These are phyloP conservation scores for Amaranthus cruentus DNA, from an alignment of 148 eudicot species.

Conservation along the genomic window DNA sequence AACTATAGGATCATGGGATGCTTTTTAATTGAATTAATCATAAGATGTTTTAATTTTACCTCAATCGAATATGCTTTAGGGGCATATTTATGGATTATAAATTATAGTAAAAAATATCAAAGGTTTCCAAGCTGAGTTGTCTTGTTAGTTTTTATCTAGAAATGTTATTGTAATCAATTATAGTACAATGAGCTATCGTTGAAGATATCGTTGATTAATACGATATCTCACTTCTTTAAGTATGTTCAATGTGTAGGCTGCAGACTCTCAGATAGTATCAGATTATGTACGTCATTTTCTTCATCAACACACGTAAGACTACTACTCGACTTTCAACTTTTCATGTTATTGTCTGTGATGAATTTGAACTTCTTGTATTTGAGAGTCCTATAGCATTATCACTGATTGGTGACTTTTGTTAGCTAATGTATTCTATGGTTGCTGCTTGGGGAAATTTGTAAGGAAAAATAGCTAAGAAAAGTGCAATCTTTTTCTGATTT, in stretches of 20 bases:
- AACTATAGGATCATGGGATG: not conserved
- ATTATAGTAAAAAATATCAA: not conserved
- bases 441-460: too few relatives aligned
- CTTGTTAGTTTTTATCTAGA: not conserved
- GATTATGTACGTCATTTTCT: slow-evolving; percentile 96
- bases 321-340: slow-evolving; percentile 1
- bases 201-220: not conserved
- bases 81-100: not conserved
- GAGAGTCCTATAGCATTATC: not conserved
- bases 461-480: too few relatives aligned
- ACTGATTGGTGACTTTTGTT: not conserved
- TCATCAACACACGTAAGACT: slow-evolving; percentile 92
- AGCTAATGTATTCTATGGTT: not conserved
- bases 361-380: not conserved
- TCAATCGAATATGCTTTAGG: not conserved
- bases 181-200: not conserved
- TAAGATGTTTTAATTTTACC: too few relatives aligned
- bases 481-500: too few relatives aligned
- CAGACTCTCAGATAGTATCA: slow-evolving; percentile 88
- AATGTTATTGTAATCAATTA: not conserved
- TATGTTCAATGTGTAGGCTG: slow-evolving; percentile 60
- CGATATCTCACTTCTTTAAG: not conserved
- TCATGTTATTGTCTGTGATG: not conserved
- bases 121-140: not conserved
- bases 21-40: not conserved